Evolutionary conservation across 1,139 yeast genomes (phyloP).

Genomic region (Ashbya aceris): DNA sequence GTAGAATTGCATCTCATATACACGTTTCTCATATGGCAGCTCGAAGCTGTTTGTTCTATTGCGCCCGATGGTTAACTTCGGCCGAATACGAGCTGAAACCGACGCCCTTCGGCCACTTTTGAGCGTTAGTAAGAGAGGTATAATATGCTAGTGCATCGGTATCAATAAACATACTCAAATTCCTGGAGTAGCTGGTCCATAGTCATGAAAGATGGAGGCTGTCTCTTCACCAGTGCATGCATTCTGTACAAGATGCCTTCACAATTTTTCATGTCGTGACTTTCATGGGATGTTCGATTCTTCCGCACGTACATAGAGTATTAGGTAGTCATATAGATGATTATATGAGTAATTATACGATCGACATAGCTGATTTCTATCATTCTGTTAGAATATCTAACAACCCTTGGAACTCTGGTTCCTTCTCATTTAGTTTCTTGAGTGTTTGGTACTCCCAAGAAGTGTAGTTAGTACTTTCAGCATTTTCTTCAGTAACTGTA

Average conservation of each 20-base stretch:
- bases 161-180: conserved; percentile 12
- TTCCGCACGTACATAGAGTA: not conserved
- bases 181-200: conserved; percentile 11
- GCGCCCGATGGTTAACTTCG: conserved; percentile 11
- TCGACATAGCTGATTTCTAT: not conserved
- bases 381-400: conserved; percentile 1
- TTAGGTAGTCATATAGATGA: too few species aligned
- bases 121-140: conserved; percentile 2
- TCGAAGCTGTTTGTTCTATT: conserved; percentile 19
- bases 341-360: not conserved
- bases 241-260: too few species aligned
- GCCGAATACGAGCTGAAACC: conserved; percentile 7
- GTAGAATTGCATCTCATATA: conserved; percentile 65
- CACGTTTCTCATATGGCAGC: conserved; percentile 33
- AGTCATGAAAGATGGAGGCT: not conserved
- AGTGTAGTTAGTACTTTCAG: conserved; percentile 16
- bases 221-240: too few species aligned
- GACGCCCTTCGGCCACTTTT: conserved; percentile 7
- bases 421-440: conserved; percentile 5
- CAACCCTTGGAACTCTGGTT: conserved; percentile 3
- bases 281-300: too few species aligned
- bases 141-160: not conserved
- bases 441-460: conserved; percentile 31
- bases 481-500: conserved; percentile 34
- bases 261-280: too few species aligned